These are phyloP conservation scores for Mycena rosella DNA, from an alignment of 768 basidiomycete species.

Conservation along the genomic window DNA sequence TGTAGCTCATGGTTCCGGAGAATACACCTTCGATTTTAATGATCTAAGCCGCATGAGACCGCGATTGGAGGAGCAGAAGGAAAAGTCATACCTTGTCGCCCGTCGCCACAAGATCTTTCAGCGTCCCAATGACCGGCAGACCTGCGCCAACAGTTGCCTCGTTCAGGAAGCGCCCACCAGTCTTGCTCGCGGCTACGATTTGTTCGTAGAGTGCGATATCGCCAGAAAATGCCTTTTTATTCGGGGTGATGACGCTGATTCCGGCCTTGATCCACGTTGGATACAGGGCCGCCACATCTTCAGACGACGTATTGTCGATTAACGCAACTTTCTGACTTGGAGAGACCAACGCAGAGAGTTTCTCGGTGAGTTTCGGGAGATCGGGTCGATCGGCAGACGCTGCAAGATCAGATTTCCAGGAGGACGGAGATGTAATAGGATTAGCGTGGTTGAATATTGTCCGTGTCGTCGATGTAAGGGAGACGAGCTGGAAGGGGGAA, in stretches of 20 bases:
- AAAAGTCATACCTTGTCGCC: constrained; percentile 83
- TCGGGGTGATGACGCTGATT: constrained; percentile 93
- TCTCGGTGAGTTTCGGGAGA: constrained; percentile 53
- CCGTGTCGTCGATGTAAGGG: constrained; percentile 75
- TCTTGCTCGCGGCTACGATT: constrained; percentile 73
- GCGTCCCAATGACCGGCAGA: constrained; percentile 89
- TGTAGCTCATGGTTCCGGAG: constrained; percentile 97
- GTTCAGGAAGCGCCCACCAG: constrained; percentile 79
- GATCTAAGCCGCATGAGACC: constrained; percentile 58
- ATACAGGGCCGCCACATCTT: constrained; percentile 84
- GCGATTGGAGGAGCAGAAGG: background rate
- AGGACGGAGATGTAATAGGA: constrained; percentile 56
- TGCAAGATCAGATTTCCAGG: constrained; percentile 63
- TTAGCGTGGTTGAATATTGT: constrained; percentile 66
- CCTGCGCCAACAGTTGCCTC: constrained; percentile 98
- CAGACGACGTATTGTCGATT: constrained; percentile 94
- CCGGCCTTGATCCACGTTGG: constrained; percentile 84
- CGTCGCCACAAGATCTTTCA: constrained; percentile 92
- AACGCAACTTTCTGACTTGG: constrained; percentile 70
- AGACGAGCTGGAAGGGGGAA: constrained; percentile 73
- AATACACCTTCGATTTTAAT: constrained; percentile 97
- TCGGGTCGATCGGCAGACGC: constrained; percentile 59
- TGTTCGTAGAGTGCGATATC: constrained; percentile 73
- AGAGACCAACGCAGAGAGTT: constrained; percentile 60
- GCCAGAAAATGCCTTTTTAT: constrained; percentile 96